Conservation (phyloP, 148 eudicot species). For the Arbutus unedo region DNA sequence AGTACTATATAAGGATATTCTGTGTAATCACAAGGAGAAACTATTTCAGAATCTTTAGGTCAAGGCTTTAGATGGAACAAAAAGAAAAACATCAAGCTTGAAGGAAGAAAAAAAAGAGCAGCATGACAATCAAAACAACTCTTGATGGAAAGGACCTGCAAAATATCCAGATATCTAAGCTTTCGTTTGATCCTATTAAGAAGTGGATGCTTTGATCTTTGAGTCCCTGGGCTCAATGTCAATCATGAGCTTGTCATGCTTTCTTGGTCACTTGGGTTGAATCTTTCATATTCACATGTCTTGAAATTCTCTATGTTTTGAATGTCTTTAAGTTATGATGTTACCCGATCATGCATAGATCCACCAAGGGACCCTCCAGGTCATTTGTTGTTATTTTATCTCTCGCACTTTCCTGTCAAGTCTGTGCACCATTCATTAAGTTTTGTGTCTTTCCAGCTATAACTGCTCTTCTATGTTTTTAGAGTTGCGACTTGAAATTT, state of each 20-base stretch:
- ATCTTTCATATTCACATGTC: not conserved
- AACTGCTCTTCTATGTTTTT: not conserved
- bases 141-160: not conserved
- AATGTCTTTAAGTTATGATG: not conserved
- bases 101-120: not conserved
- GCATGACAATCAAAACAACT: not conserved
- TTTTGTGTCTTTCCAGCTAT: not conserved
- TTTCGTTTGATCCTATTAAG: not conserved
- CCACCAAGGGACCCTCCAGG: not conserved
- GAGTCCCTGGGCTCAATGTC: not conserved
- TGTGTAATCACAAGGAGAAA: not conserved
- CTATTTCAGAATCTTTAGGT: not conserved
- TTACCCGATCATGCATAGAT: not conserved
- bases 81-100: not conserved
- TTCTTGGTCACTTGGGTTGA: not conserved
- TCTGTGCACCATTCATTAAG: conserved; percentile 1
- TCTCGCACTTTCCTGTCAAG: not conserved
- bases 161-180: not conserved
- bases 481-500: not conserved
- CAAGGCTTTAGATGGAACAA: not conserved
- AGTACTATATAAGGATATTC: not conserved
- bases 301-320: not conserved
- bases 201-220: not conserved
- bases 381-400: not conserved
- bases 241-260: not conserved